Conservation (phyloP, 805 yeast genomes). For the Starmerella bombi region DNA sequence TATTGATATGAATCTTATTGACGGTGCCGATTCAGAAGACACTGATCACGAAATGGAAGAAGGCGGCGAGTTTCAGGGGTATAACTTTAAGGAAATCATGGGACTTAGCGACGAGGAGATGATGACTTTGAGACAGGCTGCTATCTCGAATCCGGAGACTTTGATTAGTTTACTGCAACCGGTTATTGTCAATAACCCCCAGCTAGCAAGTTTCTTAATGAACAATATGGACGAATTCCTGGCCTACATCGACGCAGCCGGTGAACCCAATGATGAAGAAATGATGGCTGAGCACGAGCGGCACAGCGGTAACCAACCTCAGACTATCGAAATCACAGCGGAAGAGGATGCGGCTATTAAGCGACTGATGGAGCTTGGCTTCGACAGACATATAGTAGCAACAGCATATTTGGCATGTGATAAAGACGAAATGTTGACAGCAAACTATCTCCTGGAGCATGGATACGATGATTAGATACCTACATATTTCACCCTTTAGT, state of each 20-base stretch:
- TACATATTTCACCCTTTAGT: background rate
- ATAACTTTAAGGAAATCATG: slow-evolving; percentile 27
- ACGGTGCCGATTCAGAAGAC: slow-evolving; percentile 26
- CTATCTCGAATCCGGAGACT: slow-evolving; percentile 78
- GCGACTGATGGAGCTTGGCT: slow-evolving; percentile 84
- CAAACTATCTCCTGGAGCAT: slow-evolving; percentile 64
- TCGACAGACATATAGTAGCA: slow-evolving; percentile 72
- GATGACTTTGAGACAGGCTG: slow-evolving; percentile 56
- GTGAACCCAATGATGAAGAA: slow-evolving; percentile 30
- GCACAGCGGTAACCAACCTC: slow-evolving; percentile 29
- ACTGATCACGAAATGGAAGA: slow-evolving; percentile 28
- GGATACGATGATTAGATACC: slow-evolving; percentile 21
- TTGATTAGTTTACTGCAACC: slow-evolving; percentile 74
- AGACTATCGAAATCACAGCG: slow-evolving; percentile 42
- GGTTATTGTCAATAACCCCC: slow-evolving; percentile 70
- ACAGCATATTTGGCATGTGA: slow-evolving; percentile 97
- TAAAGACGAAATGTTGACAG: slow-evolving; percentile 92
- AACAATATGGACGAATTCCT: slow-evolving; percentile 47
- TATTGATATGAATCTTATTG: slow-evolving; percentile 31
- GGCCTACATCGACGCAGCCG: background rate
- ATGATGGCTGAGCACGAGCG: background rate
- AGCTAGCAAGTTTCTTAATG: slow-evolving; percentile 43
- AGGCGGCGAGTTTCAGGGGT: slow-evolving; percentile 21
- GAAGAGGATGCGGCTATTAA: slow-evolving; percentile 83
- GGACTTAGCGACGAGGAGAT: slow-evolving; percentile 36